Percentiles rank a stretch among this genome's conserved stretches.
Evolutionary conservation across 306 rosid species (phyloP).

Genomic region (Rosa chinensis): DNA sequence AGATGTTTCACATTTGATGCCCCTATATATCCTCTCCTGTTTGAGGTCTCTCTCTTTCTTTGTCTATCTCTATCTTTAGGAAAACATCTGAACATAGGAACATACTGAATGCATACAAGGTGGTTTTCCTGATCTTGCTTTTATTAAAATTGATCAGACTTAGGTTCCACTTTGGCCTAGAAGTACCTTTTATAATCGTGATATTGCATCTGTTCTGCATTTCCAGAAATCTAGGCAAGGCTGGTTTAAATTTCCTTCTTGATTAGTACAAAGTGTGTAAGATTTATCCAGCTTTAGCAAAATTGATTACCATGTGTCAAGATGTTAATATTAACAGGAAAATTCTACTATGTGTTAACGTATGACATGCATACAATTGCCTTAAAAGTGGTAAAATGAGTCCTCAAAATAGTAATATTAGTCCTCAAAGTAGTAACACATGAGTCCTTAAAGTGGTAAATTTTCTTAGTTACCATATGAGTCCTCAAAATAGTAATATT

Average conservation of each 20-base stretch:
- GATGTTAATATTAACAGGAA: background rate
- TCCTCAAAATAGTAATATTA: too few relatives aligned
- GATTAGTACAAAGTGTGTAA: background rate
- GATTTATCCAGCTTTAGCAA: background rate
- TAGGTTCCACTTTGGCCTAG: background rate
- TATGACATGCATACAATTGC: too few relatives aligned
- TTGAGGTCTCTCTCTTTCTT: background rate
- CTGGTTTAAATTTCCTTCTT: background rate
- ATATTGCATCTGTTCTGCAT: background rate
- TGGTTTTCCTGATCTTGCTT: background rate
- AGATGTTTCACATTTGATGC: background rate
- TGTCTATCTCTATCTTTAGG: background rate
- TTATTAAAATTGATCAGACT: background rate
- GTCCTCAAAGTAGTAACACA: too few relatives aligned
- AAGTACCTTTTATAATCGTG: background rate
- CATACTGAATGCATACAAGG: background rate
- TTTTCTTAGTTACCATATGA: too few relatives aligned
- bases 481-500: too few relatives aligned
- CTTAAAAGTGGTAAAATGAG: too few relatives aligned
- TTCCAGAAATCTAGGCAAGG: background rate
- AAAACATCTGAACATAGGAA: background rate
- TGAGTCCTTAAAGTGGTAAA: too few relatives aligned
- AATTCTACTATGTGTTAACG: too few relatives aligned
- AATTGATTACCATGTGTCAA: background rate
- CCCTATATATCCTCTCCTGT: background rate